These are phyloP conservation scores for Fusarium sp. DNA, from an alignment of 2,329 filamentous ascomycete species.

Conservation along the genomic window DNA sequence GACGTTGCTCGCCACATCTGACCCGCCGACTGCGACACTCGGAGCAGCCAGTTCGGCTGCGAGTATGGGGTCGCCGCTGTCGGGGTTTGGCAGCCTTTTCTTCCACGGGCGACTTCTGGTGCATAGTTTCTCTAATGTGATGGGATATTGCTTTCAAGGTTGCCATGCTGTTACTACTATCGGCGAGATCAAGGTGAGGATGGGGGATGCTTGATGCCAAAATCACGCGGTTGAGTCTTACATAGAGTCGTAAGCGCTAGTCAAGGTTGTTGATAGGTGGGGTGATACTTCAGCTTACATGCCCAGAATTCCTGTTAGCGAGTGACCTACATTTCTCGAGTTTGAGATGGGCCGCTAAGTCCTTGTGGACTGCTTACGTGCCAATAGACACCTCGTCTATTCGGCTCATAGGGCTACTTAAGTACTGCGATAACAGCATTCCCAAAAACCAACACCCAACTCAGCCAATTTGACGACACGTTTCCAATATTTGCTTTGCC, in stretches of 20 bases:
- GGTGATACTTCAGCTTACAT: background rate
- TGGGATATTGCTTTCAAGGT: background rate
- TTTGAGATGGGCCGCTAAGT: too few species aligned
- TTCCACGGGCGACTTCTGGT: background rate
- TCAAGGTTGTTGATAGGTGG: background rate
- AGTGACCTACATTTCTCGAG: background rate
- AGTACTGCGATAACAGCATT: too few species aligned
- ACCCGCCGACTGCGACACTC: slow-evolving; percentile 25
- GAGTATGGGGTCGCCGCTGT: slow-evolving; percentile 22
- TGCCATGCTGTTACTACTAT: background rate
- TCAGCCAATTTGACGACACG: too few species aligned
- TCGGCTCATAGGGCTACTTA: too few species aligned
- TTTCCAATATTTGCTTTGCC: too few species aligned
- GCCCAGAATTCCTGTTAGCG: background rate
- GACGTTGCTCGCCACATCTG: slow-evolving; percentile 26
- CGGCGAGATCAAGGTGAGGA: background rate
- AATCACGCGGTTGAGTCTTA: background rate
- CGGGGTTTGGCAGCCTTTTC: background rate
- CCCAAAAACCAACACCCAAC: too few species aligned
- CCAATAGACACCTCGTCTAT: too few species aligned
- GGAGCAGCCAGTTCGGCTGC: slow-evolving; percentile 20
- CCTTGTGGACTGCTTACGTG: too few species aligned
- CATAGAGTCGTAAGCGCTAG: slow-evolving; percentile 18
- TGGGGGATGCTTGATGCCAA: background rate
- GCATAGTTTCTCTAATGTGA: background rate